Percentiles rank a stretch among this genome's conserved stretches.
Evolutionary conservation across 2,329 filamentous ascomycete genomes (phyloP).

Genomic region (Nigrograna mackinnonii): DNA sequence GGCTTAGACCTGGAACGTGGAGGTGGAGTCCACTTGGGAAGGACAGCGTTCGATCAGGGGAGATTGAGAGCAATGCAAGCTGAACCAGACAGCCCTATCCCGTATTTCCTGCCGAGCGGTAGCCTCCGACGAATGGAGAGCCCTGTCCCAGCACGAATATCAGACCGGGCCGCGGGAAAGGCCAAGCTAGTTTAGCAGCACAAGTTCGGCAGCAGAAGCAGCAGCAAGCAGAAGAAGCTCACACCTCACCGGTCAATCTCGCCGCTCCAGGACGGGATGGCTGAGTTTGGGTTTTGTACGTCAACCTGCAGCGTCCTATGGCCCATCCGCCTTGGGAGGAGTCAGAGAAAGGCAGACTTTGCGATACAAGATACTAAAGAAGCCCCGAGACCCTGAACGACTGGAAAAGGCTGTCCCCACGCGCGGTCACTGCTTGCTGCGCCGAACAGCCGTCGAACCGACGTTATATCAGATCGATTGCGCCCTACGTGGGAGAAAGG

Average conservation of each 20-base stretch:
- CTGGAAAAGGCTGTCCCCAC: too few species aligned
- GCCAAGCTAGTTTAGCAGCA: conserved; percentile 15
- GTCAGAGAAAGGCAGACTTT: too few species aligned
- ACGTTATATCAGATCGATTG: too few species aligned
- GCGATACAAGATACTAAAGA: too few species aligned
- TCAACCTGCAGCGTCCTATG: conserved; percentile 19
- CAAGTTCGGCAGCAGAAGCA: conserved; percentile 9
- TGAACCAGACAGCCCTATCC: conserved; percentile 33
- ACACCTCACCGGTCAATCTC: conserved; percentile 30
- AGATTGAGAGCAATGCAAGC: conserved; percentile 26
- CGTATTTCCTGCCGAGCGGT: conserved; percentile 24
- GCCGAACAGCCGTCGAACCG: too few species aligned
- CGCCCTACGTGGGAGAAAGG: too few species aligned
- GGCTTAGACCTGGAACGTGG: conserved; percentile 32
- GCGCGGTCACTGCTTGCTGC: too few species aligned
- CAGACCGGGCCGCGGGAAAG: conserved; percentile 10
- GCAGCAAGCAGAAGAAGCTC: too few species aligned
- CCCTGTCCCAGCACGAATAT: neutral
- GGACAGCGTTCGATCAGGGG: conserved; percentile 23
- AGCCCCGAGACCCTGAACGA: too few species aligned
- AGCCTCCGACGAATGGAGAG: conserved; percentile 6
- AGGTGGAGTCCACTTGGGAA: conserved; percentile 19
- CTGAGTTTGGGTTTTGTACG: conserved; percentile 24
- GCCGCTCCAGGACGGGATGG: conserved; percentile 16
- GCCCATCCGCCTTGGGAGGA: too few species aligned